Percentiles rank a stretch among this genome's conserved stretches.
These are phyloP conservation scores for Starmerella lactis-condensi DNA, from an alignment of 805 yeast species.

Conservation along the genomic window DNA sequence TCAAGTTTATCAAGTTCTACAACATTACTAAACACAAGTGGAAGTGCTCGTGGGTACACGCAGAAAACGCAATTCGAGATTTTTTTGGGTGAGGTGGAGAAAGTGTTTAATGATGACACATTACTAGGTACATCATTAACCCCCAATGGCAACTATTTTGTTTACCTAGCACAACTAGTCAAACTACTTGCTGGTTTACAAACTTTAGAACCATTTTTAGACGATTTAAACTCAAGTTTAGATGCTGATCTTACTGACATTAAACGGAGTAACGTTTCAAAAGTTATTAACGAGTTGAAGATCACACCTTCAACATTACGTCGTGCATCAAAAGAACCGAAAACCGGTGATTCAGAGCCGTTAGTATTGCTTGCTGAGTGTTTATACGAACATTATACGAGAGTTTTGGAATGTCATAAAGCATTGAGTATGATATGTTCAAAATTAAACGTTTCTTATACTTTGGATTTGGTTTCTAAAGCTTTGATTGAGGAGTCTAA, in stretches of 20 bases:
- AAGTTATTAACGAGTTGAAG: slow-evolving; percentile 8
- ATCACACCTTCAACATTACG: slow-evolving; percentile 6
- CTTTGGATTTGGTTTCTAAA: slow-evolving; percentile 29
- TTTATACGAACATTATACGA: slow-evolving; percentile 42
- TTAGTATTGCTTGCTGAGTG: no score
- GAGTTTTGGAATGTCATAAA: slow-evolving; percentile 52
- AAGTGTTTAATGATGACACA: slow-evolving; percentile 5
- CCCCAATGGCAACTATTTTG: slow-evolving; percentile 30
- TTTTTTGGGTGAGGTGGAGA: slow-evolving; percentile 8
- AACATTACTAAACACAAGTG: no score
- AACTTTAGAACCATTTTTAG: slow-evolving; percentile 6
- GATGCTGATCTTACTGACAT: slow-evolving; percentile 4
- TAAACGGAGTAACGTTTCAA: slow-evolving; percentile 1
- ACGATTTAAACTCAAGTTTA: slow-evolving; percentile 1
- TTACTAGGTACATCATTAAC: slow-evolving; percentile 1
- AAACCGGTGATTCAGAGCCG: no score
- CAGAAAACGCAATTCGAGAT: slow-evolving; percentile 4
- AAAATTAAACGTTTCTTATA: slow-evolving; percentile 19
- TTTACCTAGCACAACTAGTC: slow-evolving; percentile 35
- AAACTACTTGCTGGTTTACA: slow-evolving; percentile 37
- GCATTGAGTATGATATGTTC: slow-evolving; percentile 39
- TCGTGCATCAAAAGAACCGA: no score
- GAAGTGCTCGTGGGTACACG: slow-evolving; percentile 11
- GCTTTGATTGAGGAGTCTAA: slow-evolving; percentile 27
- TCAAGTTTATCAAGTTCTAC: slow-evolving; percentile 30